Evolutionary conservation across 768 basidiomycete species (phyloP).

Genomic region (Tulasnella sp.): DNA sequence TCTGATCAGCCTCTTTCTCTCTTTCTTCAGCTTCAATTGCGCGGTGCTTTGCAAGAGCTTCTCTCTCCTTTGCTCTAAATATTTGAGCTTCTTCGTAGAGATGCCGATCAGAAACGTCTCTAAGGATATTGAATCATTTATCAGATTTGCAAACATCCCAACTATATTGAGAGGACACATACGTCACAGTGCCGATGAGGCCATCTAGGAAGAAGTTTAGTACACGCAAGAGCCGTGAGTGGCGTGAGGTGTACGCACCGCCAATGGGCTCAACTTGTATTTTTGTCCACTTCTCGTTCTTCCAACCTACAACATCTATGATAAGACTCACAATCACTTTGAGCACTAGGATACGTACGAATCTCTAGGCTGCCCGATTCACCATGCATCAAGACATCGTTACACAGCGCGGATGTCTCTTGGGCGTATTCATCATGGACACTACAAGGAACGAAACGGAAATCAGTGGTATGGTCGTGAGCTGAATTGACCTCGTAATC

Average conservation of each 20-base stretch:
- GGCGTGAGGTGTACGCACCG: background rate
- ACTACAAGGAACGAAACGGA: background rate
- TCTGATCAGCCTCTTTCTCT: slow-evolving; percentile 22
- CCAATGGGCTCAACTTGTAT: slow-evolving; percentile 16
- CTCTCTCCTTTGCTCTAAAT: slow-evolving; percentile 25
- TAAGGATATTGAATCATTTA: too few relatives aligned
- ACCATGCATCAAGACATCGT: slow-evolving; percentile 9
- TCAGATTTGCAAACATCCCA: too few relatives aligned
- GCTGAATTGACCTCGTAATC: too few relatives aligned
- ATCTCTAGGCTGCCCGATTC: slow-evolving; percentile 15
- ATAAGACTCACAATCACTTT: too few relatives aligned
- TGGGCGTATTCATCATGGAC: slow-evolving; percentile 15
- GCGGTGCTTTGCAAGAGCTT: slow-evolving; percentile 23
- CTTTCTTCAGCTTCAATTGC: slow-evolving; percentile 24
- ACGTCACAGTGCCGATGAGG: slow-evolving; percentile 13
- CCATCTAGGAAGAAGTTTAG: slow-evolving; percentile 8
- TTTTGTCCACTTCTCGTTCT: slow-evolving; percentile 18
- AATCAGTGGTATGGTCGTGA: too few relatives aligned
- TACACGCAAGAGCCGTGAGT: background rate
- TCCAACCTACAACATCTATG: too few relatives aligned
- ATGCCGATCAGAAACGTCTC: slow-evolving; percentile 21
- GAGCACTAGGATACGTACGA: too few relatives aligned
- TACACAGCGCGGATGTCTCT: background rate
- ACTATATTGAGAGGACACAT: too few relatives aligned
- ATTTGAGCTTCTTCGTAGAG: slow-evolving; percentile 21